Base-by-base conservation (phyloP, 768 basidiomycete species). In the Cystobasidium ongulense region DNA sequence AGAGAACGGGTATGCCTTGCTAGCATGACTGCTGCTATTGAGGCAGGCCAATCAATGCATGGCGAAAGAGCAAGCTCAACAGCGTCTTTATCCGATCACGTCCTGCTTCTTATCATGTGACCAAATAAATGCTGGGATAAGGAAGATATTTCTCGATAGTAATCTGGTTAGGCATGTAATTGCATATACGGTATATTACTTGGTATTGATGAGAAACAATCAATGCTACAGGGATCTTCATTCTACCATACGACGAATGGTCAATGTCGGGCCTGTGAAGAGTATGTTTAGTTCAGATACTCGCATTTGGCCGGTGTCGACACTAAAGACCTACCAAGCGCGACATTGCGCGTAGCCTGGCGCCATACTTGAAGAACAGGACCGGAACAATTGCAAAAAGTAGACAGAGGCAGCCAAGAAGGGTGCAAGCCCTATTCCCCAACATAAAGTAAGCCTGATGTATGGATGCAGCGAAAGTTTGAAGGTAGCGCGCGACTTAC, bases 301-400 rank as follows among this genome's bases (percentile, higher is more conserved):
- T 29, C 15, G 57, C 33, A 29, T 59, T 59, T 46, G 43, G 43
- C n/a, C 43, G n/a, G 43, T 46, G 43, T 46, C 13, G 43, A 46
- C 43, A 46, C n/a, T 13, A 46, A n/a, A 13, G 25, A 27, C 65
- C 31, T 31, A 67, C 65, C 25, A 67, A 29, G 17, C 31, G 39
- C 27, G 65, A 67, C 50, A 33, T 41, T 59, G 50, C 2, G 23
- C 68, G 52, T 23, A 71, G 54, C 25, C 33, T 73, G 10, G 36
- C 50, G 1, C 72, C 72, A 43, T 31, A 73, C 23, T 64, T 52
- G 36, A 75, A 39, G 74, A 76, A 74, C 21, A 73, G 43, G 50
- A 78, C 68, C 1, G 78, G 78, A n/a, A 78, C 68, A 17, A 41
- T 23, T 23, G 41, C 62, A 15, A 78, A 57, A 17, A 31, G 62